A percentile compares a stretch with the other conserved stretches of the same genome.
These are phyloP conservation scores for Elasticomyces elasticus DNA, from an alignment of 495 filamentous ascomycete species.

Conservation along the genomic window DNA sequence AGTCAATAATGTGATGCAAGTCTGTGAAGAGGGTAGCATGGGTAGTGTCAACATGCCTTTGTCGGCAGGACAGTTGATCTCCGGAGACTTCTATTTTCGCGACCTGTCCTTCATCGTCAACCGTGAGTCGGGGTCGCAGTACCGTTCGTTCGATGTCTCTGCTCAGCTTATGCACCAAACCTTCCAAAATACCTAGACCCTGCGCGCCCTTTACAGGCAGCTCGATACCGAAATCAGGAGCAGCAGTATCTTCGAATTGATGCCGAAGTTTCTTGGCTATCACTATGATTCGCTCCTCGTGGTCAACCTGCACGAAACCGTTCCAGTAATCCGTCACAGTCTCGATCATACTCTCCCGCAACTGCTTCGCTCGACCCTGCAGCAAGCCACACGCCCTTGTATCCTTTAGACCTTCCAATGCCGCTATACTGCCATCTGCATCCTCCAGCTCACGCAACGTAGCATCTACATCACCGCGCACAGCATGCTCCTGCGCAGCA, in stretches of 20 bases:
- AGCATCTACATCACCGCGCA: constrained; percentile 23
- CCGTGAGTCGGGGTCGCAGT: constrained; percentile 9
- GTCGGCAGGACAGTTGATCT: constrained; percentile 22
- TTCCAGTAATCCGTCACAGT: constrained; percentile 33
- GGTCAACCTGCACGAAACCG: constrained; percentile 27
- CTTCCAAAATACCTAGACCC: constrained; percentile 5
- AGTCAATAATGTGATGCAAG: constrained; percentile 51
- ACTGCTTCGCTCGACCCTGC: constrained; percentile 19
- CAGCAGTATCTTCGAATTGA: background rate
- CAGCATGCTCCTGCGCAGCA: constrained; percentile 28
- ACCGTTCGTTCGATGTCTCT: constrained; percentile 17
- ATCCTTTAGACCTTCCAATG: constrained; percentile 24
- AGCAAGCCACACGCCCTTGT: constrained; percentile 31
- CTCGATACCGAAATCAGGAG: constrained; percentile 5
- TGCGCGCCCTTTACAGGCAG: constrained; percentile 7
- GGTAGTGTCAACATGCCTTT: constrained; percentile 30
- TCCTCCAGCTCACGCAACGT: constrained; percentile 39
- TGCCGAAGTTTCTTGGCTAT: constrained; percentile 15
- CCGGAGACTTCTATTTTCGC: constrained; percentile 23
- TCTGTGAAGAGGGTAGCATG: constrained; percentile 32
- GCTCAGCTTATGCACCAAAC: constrained; percentile 21
- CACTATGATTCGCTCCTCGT: constrained; percentile 16
- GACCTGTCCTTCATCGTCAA: constrained; percentile 7
- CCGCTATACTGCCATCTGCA: constrained; percentile 36
- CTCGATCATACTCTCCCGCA: constrained; percentile 27